These are phyloP conservation scores for Phyllachora maydis DNA, from an alignment of 2,329 filamentous ascomycete species.

Conservation along the genomic window DNA sequence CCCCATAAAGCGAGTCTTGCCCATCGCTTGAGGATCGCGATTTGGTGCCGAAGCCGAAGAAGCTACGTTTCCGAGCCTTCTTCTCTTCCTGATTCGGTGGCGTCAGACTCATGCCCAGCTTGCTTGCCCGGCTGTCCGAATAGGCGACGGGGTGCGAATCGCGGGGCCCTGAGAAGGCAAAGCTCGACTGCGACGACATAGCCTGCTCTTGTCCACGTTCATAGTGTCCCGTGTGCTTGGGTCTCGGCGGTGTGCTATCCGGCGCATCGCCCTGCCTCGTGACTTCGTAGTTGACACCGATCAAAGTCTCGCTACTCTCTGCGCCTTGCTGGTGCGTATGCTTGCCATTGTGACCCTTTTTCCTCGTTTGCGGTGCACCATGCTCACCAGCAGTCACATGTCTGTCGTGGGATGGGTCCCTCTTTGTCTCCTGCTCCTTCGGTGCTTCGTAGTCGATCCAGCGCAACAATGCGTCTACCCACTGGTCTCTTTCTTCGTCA, in stretches of 20 bases:
- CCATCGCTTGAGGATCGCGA: conserved; percentile 35
- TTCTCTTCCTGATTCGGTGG: conserved; percentile 47
- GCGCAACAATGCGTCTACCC: conserved; percentile 76
- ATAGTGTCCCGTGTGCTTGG: conserved; percentile 14
- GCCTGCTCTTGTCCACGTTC: no score
- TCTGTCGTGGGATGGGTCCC: conserved; percentile 17
- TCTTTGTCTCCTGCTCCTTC: conserved; percentile 26
- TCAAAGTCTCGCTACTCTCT: conserved; percentile 21
- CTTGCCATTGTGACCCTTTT: conserved; percentile 16
- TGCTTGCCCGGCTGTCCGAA: conserved; percentile 70
- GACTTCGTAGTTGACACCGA: conserved; percentile 37
- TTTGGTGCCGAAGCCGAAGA: conserved; percentile 50
- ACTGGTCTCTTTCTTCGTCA: conserved; percentile 76
- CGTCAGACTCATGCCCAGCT: conserved; percentile 25
- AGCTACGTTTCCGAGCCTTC: conserved; percentile 57
- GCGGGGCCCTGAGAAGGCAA: conserved; percentile 63
- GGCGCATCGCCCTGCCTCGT: conserved; percentile 30
- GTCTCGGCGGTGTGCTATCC: conserved; percentile 16
- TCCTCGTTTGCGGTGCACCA: conserved; percentile 18
- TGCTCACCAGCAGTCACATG: conserved; percentile 15
- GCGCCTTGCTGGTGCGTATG: conserved; percentile 9
- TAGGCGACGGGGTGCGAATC: conserved; percentile 75
- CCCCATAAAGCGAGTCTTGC: conserved; percentile 31
- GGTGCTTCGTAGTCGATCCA: conserved; percentile 64
- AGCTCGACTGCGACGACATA: conserved; percentile 18